Evolutionary conservation across 2,329 filamentous ascomycete genomes (phyloP), one percentile per base, ranked within the genome.

Genomic region (Diaporthe humulicola): DNA sequence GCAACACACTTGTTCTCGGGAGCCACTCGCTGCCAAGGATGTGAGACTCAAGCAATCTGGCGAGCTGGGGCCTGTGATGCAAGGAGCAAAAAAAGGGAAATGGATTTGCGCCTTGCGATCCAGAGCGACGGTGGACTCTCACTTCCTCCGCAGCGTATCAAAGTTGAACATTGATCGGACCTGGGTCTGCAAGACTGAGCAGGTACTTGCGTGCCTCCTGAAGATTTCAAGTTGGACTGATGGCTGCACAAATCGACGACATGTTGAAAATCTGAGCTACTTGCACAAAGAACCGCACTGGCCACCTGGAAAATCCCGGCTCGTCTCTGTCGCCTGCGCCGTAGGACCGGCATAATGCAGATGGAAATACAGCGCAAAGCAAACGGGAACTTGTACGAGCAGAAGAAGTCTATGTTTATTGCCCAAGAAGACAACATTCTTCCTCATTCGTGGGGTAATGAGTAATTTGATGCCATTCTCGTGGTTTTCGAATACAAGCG

Each of bases 201-300:
- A 40, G 28, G 30, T 22, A 38, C 30, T 30, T 48, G 8, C 45
- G n/a, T 40, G 64, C 64, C 48, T 54, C n/a, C 28, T 54, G n/a
- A 17, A 12, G 15, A 50, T 28, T 54, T 28, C n/a, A 33, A 28
- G 33, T 30, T 40, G 33, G 19, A 22, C n/a, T 22, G 33, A 52
- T 38, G 25, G 22, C 33, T 54, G 33, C 45, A 69, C 48, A 69
- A 19, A 22, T 14, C 30, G 30, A 67, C 30, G n/a, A 45, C 28
- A 25, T 33, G 28, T 45, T 52, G n/a, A 48, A 54, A 19, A 30
- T 14, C 10, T 30, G 48, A 33, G 15, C 64, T 25, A 10, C 33
- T 40, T 6, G 64, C 33, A 28, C 33, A 28, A 28, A 69, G 33
- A 38, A 40, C 64, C 64, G 64, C 64, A 69, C 48, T 54, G 64